These are phyloP conservation scores for Inga oerstediana DNA, from an alignment of 306 rosid species.

Conservation along the genomic window DNA sequence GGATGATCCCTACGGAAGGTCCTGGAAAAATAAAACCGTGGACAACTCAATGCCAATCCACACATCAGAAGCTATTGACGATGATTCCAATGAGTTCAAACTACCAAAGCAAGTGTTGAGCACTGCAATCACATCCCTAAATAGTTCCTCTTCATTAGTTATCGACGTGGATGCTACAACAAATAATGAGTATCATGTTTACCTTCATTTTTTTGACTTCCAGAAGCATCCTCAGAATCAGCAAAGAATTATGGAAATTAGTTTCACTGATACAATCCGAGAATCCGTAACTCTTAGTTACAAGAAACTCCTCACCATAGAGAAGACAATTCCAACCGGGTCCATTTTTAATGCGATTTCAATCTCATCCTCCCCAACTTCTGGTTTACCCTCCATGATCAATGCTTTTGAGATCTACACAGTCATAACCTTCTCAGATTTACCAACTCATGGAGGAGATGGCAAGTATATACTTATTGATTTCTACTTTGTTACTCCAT, in stretches of 20 bases:
- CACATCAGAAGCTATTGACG: background rate
- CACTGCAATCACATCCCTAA: background rate
- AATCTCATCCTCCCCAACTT: background rate
- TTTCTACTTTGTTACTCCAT: too few relatives aligned
- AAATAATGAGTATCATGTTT: background rate
- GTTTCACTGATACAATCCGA: background rate
- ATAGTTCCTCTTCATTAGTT: background rate
- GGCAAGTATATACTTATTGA: background rate
- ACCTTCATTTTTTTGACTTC: constrained; percentile 25
- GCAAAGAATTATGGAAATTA: background rate
- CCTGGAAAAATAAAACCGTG: background rate
- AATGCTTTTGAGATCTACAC: background rate
- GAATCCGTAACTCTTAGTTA: background rate
- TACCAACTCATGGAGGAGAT: background rate
- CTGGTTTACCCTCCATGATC: background rate
- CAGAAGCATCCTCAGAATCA: background rate
- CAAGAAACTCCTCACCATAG: background rate
- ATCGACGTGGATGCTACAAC: background rate
- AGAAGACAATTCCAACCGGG: background rate
- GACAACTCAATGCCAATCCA: background rate
- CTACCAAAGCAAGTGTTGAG: constrained; percentile 25
- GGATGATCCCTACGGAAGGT: constrained; percentile 5
- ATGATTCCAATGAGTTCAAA: background rate
- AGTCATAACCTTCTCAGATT: background rate
- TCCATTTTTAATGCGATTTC: background rate